Percentiles rank a stretch among this genome's conserved stretches.
These are phyloP conservation scores for Venturia aucupariae DNA, from an alignment of 2,329 filamentous ascomycete genomes.

Conservation along the genomic window DNA sequence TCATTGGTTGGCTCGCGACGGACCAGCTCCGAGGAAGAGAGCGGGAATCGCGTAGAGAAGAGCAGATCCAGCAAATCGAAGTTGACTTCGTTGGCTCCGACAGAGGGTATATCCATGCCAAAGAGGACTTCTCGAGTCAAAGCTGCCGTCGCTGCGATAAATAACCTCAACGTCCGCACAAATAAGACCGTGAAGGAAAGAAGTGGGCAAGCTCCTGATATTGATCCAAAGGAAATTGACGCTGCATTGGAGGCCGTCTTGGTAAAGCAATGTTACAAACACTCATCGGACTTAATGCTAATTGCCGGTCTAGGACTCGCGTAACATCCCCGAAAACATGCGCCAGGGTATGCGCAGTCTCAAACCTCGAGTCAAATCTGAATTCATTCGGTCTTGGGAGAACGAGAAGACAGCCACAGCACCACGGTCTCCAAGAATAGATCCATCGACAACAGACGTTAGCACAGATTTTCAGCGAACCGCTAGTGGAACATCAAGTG, in stretches of 20 bases:
- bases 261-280: slow-evolving; percentile 41
- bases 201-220: slow-evolving; percentile 14
- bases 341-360: slow-evolving; percentile 89
- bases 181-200: slow-evolving; percentile 30
- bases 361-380: slow-evolving; percentile 83
- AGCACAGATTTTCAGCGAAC: neutral
- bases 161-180: slow-evolving; percentile 35
- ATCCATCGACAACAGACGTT: neutral
- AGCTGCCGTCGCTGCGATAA: slow-evolving; percentile 55
- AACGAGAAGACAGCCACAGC: slow-evolving; percentile 42
- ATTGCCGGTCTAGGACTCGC: slow-evolving; percentile 59
- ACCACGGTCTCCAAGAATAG: neutral
- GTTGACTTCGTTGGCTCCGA: slow-evolving; percentile 19
- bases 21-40: neutral
- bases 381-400: slow-evolving; percentile 65
- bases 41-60: slow-evolving; percentile 5
- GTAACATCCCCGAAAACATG: slow-evolving; percentile 91
- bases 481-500: slow-evolving; percentile 11
- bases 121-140: slow-evolving; percentile 47
- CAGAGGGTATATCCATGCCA: slow-evolving; percentile 17
- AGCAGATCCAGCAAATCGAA: slow-evolving; percentile 19
- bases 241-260: slow-evolving; percentile 53
- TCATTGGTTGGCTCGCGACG: slow-evolving; percentile 1
- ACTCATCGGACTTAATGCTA: slow-evolving; percentile 39
- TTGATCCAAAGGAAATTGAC: slow-evolving; percentile 49